Evolutionary conservation across 192 early-diverging fungal species (phyloP).

Genomic region (Ramicandelaber brevisporus): DNA sequence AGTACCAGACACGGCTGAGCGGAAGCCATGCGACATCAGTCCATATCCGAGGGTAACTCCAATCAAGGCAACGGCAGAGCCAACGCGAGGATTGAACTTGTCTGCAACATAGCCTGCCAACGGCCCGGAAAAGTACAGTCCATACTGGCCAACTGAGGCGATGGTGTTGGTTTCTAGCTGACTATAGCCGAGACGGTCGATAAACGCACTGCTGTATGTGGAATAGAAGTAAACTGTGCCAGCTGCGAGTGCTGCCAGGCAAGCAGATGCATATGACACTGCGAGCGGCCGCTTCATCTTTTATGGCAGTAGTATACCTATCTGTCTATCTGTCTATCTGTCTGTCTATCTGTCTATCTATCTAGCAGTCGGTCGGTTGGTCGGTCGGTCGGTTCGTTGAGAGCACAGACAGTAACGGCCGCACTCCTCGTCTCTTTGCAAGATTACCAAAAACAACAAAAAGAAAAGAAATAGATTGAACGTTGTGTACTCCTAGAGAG

Average conservation of each 20-base stretch:
- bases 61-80: slow-evolving; percentile 7
- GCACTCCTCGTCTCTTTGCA: too few relatives aligned
- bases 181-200: slow-evolving; percentile 20
- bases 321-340: too few relatives aligned
- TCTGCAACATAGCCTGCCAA: slow-evolving; percentile 22
- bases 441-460: too few relatives aligned
- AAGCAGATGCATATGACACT: slow-evolving; percentile 14
- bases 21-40: slow-evolving; percentile 11
- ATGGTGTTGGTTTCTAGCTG: slow-evolving; percentile 33
- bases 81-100: slow-evolving; percentile 11
- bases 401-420: too few relatives aligned
- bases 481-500: too few relatives aligned
- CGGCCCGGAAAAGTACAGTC: slow-evolving; percentile 34
- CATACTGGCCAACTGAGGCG: slow-evolving; percentile 33
- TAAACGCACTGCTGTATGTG: slow-evolving; percentile 25
- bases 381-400: too few relatives aligned
- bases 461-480: too few relatives aligned
- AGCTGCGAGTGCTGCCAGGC: slow-evolving; percentile 18
- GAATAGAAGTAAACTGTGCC: slow-evolving; percentile 44
- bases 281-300: too few relatives aligned
- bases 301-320: too few relatives aligned
- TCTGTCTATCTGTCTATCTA: too few relatives aligned
- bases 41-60: slow-evolving; percentile 15
- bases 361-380: too few relatives aligned
- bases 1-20: slow-evolving; percentile 9